A percentile compares a stretch with the other conserved stretches of the same genome.
Conservation (phyloP, 352 stramenopile species). For the Phytophthora gonapodyides region DNA sequence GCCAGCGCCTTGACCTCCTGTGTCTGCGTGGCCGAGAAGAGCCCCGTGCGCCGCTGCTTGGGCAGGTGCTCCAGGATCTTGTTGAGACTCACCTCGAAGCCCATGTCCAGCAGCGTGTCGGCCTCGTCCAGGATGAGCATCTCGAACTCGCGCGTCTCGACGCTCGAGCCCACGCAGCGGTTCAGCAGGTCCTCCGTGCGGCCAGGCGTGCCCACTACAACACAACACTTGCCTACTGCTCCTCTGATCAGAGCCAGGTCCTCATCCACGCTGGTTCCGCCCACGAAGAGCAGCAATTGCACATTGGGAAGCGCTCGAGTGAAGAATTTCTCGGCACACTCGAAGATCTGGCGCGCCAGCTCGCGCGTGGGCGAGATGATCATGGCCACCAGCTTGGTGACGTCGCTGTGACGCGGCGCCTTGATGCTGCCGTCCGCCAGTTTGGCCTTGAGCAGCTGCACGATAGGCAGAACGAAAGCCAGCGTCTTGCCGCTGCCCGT, state of each 20-base stretch:
- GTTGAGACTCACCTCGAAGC: constrained; percentile 96
- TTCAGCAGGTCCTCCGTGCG: constrained; percentile 89
- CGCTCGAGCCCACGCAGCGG: constrained; percentile 65
- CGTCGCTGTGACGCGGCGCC: constrained; percentile 45
- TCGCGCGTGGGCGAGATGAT: constrained; percentile 91
- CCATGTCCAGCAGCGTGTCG: constrained; percentile 99
- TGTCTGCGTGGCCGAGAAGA: constrained; percentile 93
- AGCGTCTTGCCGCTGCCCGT: constrained; percentile 96
- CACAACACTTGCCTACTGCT: constrained; percentile 61
- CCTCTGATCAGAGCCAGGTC: constrained; percentile 70
- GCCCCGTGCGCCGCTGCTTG: constrained; percentile 96
- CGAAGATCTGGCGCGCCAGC: constrained; percentile 85
- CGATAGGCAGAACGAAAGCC: constrained; percentile 94
- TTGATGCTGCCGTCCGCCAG: constrained; percentile 66
- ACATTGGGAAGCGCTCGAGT: constrained; percentile 60
- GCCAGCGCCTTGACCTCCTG: constrained; percentile 96
- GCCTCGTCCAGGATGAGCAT: constrained; percentile 99
- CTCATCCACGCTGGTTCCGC: constrained; percentile 89
- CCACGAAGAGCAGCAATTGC: constrained; percentile 88
- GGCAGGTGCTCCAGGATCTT: constrained; percentile 95
- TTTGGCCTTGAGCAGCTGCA: constrained; percentile 89
- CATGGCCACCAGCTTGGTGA: constrained; percentile 81
- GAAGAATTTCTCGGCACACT: constrained; percentile 75
- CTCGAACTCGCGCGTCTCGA: constrained; percentile 95
- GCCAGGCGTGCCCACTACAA: constrained; percentile 87